phyloP scores from a whole-genome alignment of 768 basidiomycete species.

The Kwoniella mangroviensis region DNA sequence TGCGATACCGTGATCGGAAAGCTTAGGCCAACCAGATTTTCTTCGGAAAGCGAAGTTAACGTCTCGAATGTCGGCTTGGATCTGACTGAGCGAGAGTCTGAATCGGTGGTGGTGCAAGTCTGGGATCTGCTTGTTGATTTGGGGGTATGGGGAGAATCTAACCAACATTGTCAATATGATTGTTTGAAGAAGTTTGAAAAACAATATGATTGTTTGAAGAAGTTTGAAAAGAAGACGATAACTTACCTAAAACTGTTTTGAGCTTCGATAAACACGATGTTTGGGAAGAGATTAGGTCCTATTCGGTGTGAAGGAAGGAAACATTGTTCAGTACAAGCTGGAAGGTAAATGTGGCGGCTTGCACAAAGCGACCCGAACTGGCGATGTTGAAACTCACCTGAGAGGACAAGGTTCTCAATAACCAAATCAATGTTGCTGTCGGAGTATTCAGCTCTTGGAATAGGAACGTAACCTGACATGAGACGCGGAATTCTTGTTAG shows the following conservation, averaged over 20 bases:
- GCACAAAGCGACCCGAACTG: no score
- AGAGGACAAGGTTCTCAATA: conserved; percentile 81
- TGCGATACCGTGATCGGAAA: conserved; percentile 47
- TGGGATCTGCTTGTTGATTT: conserved; percentile 62
- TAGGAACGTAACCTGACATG: conserved; percentile 64
- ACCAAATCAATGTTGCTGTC: conserved; percentile 85
- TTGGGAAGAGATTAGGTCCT: conserved; percentile 85
- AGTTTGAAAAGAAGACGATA: no score
- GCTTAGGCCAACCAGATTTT: conserved; percentile 80
- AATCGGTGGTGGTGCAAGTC: conserved; percentile 70
- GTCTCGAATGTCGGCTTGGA: conserved; percentile 87
- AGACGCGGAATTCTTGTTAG: no score
- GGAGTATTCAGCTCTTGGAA: conserved; percentile 92
- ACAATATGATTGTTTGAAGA: no score
- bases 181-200: conserved; percentile 44
- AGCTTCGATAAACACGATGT: conserved; percentile 65
- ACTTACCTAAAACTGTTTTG: conserved; percentile 62
- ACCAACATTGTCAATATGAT: no score
- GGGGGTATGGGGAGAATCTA: conserved; percentile 79
- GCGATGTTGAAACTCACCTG: no score
- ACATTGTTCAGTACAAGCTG: conserved; percentile 1
- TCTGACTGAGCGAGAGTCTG: conserved; percentile 75
- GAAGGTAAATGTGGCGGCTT: no score
- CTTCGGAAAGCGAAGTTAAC: conserved; percentile 88
- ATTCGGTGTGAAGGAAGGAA: conserved; percentile 16